phyloP scores from a whole-genome alignment of 768 basidiomycete species.

The Mycena pura region DNA sequence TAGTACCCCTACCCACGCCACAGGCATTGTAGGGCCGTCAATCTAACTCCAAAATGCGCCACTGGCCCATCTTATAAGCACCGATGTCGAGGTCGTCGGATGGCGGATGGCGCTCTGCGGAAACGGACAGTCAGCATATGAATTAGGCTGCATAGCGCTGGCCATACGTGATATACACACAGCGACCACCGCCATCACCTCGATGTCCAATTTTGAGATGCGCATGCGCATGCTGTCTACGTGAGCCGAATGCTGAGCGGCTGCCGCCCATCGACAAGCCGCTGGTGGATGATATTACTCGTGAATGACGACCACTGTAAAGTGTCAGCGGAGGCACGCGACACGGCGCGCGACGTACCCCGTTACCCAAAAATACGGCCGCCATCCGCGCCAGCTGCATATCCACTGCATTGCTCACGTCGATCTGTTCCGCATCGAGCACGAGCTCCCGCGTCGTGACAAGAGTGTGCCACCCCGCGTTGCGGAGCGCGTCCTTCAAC shows the following conservation, averaged over 20 bases:
- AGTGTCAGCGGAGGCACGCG: not conserved
- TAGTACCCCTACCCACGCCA: too few species aligned
- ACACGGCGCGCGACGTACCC: constrained; percentile 34
- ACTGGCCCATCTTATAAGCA: too few species aligned
- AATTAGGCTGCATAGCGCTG: too few species aligned
- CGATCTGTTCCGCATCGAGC: constrained; percentile 41
- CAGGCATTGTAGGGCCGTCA: too few species aligned
- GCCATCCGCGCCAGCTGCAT: constrained; percentile 47
- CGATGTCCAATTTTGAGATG: too few species aligned
- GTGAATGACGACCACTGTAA: constrained; percentile 33
- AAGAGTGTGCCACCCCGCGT: constrained; percentile 42
- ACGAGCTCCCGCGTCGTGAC: constrained; percentile 40
- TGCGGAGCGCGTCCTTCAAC: constrained; percentile 35
- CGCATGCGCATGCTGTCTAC: too few species aligned
- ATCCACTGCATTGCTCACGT: constrained; percentile 46
- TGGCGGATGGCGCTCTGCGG: too few species aligned
- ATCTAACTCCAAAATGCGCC: too few species aligned
- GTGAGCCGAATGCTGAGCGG: constrained; percentile 6
- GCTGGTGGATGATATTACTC: constrained; percentile 30
- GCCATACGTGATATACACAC: too few species aligned
- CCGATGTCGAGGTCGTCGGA: too few species aligned
- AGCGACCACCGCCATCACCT: too few species aligned
- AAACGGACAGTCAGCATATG: too few species aligned
- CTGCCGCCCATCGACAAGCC: constrained; percentile 27
- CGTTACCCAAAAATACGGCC: constrained; percentile 50